Conservation (phyloP, 805 yeast species). For the Scheffersomyces stipitis region DNA sequence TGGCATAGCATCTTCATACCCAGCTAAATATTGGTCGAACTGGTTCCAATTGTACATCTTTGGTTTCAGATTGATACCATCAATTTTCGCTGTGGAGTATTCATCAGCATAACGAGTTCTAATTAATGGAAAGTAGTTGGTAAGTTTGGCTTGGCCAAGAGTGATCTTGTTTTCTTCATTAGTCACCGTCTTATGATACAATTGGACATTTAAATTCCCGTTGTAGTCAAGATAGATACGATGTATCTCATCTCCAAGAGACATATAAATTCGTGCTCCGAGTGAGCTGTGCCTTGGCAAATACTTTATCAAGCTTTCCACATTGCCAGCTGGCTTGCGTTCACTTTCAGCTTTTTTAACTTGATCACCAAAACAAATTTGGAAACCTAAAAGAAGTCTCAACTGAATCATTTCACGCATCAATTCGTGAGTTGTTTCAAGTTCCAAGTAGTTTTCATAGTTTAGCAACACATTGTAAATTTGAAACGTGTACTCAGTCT, state of each 20-base stretch:
- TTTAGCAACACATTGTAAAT: constrained; percentile 77
- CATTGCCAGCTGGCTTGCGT: constrained; percentile 51
- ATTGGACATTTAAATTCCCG: constrained; percentile 75
- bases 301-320: constrained; percentile 56
- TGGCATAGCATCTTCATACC: constrained; percentile 73
- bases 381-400: constrained; percentile 85
- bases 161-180: constrained; percentile 3
- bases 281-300: constrained; percentile 45
- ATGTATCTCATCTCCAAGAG: constrained; percentile 82
- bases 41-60: constrained; percentile 81
- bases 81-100: constrained; percentile 58
- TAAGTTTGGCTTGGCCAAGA: constrained; percentile 2
- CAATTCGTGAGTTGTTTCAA: constrained; percentile 54
- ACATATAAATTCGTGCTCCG: constrained; percentile 70
- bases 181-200: constrained; percentile 46
- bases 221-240: constrained; percentile 71
- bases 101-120: constrained; percentile 76
- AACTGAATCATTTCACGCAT: constrained; percentile 85
- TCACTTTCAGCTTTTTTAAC: constrained; percentile 67
- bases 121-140: constrained; percentile 42
- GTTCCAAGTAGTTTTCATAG: constrained; percentile 52
- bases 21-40: constrained; percentile 88
- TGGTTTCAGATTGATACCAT: constrained; percentile 53
- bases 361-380: constrained; percentile 73
- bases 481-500: constrained; percentile 72